Percentiles rank a stretch among this genome's conserved stretches.
These are phyloP conservation scores for Gaertneriomyces semiglobifer DNA, from an alignment of 192 early-diverging fungal genomes.

Conservation along the genomic window DNA sequence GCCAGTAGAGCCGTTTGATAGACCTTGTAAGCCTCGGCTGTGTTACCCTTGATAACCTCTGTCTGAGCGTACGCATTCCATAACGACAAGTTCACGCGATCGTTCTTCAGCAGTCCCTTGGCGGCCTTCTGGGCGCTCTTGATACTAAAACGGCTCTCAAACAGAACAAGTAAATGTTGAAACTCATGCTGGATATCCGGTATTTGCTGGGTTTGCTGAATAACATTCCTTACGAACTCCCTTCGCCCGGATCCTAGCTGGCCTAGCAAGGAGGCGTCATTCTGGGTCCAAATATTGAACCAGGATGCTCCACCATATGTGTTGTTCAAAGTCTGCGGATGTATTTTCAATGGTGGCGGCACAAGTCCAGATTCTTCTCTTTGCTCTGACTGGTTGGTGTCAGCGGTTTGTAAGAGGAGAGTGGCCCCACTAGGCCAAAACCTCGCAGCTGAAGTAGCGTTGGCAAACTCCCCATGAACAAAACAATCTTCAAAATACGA, in stretches of 20 bases:
- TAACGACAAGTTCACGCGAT: constrained; percentile 39
- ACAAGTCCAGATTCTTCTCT: too few species aligned
- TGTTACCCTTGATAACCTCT: constrained; percentile 28
- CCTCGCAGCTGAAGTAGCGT: background rate
- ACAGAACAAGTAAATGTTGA: constrained; percentile 16
- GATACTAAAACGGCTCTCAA: constrained; percentile 27
- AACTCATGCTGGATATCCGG: background rate
- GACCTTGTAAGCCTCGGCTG: constrained; percentile 40
- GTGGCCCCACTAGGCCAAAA: constrained; percentile 27
- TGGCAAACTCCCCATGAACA: constrained; percentile 26
- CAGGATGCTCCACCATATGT: constrained; percentile 2
- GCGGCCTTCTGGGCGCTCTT: constrained; percentile 36
- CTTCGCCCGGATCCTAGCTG: constrained; percentile 6
- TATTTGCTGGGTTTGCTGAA: constrained; percentile 8
- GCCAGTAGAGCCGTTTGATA: constrained; percentile 37
- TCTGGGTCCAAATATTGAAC: background rate
- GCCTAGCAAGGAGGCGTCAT: constrained; percentile 13
- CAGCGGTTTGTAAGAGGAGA: background rate
- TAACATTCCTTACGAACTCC: constrained; percentile 29
- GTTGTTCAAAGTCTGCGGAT: constrained; percentile 11
- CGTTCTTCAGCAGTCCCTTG: constrained; percentile 38
- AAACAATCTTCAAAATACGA: constrained; percentile 21
- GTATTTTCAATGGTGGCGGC: constrained; percentile 9
- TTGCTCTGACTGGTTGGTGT: too few species aligned
- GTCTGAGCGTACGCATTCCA: constrained; percentile 42